These are phyloP conservation scores for Meredithiella fracta DNA, from an alignment of 2,329 filamentous ascomycete genomes.

Conservation along the genomic window DNA sequence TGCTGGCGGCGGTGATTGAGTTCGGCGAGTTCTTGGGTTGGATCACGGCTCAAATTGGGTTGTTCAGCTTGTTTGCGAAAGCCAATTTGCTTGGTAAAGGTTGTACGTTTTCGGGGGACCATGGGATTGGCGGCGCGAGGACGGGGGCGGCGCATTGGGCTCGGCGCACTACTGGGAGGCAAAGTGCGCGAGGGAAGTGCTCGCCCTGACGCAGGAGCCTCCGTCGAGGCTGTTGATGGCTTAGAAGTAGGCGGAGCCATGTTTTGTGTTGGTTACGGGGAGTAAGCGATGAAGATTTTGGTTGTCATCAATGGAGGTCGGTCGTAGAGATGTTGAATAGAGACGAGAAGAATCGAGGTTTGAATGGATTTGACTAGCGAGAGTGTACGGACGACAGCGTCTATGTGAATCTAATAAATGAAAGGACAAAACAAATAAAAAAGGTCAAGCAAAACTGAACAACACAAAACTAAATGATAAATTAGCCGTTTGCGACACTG, in stretches of 20 bases:
- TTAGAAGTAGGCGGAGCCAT: conserved; percentile 30
- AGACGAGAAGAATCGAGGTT: background rate
- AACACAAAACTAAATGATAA: background rate
- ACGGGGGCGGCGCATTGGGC: conserved; percentile 10
- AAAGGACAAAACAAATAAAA: background rate
- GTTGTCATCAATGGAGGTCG: no score
- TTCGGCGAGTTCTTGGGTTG: conserved; percentile 10
- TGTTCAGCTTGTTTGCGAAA: conserved; percentile 12
- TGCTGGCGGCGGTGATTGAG: conserved; percentile 28
- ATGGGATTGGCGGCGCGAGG: conserved; percentile 13
- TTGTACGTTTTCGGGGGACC: conserved; percentile 11
- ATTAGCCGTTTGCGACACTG: no score
- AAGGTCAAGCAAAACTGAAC: background rate
- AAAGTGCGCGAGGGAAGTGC: conserved; percentile 9
- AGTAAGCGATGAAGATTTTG: background rate
- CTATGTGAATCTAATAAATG: background rate
- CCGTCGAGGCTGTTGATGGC: conserved; percentile 17
- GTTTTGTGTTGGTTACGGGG: background rate
- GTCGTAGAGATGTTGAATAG: no score
- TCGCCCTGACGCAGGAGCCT: conserved; percentile 18
- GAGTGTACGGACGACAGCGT: no score
- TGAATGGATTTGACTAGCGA: background rate
- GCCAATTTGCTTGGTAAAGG: conserved; percentile 11
- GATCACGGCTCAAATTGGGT: conserved; percentile 5
- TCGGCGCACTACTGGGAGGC: conserved; percentile 4